Evolutionary conservation across 2,329 filamentous ascomycete genomes (phyloP).

Genomic region (Xylaria digitata): DNA sequence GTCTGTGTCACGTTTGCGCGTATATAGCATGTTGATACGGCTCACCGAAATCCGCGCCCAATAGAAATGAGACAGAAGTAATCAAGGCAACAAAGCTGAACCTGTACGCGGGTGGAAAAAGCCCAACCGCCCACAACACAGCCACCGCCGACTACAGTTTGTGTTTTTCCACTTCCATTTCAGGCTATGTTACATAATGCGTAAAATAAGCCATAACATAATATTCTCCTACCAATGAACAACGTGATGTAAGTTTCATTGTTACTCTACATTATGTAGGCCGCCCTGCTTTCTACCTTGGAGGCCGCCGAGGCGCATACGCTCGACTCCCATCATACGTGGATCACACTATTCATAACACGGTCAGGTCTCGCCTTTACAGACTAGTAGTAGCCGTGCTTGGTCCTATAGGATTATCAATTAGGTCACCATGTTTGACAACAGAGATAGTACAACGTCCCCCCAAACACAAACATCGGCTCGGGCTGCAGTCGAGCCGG

Average conservation of each 20-base stretch:
- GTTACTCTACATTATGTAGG: neutral
- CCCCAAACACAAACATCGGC: neutral
- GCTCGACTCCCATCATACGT: neutral
- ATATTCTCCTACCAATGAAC: neutral
- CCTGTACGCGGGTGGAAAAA: neutral
- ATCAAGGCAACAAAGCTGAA: neutral
- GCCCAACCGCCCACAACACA: neutral
- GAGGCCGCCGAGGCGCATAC: neutral
- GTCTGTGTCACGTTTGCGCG: neutral
- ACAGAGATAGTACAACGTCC: neutral
- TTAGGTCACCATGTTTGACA: neutral
- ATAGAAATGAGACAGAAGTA: neutral
- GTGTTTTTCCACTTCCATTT: neutral
- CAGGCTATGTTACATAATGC: no score
- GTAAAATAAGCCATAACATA: neutral
- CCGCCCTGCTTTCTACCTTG: neutral
- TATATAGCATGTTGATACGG: neutral
- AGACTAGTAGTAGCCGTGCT: neutral
- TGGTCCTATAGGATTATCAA: neutral
- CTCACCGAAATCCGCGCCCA: neutral
- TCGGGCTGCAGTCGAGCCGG: neutral
- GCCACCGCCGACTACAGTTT: neutral
- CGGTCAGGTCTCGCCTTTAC: neutral
- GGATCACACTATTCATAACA: neutral
- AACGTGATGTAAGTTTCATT: no score